Evolutionary conservation across 768 basidiomycete genomes (phyloP), one percentile per base, ranked within the genome.

Genomic region (Stropharia rugosoannulata): DNA sequence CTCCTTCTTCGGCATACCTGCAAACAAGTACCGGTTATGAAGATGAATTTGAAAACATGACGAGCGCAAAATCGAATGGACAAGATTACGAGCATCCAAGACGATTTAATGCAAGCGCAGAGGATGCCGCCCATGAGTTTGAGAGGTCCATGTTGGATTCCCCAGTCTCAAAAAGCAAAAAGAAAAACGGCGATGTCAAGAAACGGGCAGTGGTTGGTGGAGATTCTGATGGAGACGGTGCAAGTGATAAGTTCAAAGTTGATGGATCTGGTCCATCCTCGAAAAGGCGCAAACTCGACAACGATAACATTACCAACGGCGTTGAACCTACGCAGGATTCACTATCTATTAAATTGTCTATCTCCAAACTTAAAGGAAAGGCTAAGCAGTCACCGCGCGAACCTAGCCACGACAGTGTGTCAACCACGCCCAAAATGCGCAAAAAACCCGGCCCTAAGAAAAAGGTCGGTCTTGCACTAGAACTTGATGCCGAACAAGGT

Each of bases 221-320:
- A n/a, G 70, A 76, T 29, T 85, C 85, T 0, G 87, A 88, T 61
- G 75, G 72, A 45, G 81, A 80, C 56, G 87, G 82, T 59, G 86
- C 87, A 52, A 57, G 75, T 16, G 86, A 87, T 56, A 67, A 75
- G 7, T 73, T 72, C 9, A 65, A 72, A 11, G 75, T 59, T 58
- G 75, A 72, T 36, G 69, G 66, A 52, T 68, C 71, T 25, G 80
- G 72, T 25, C 84, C 80, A 32, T 73, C 76, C 1, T 69, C 70
- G 51, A 91, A 92, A 73, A 85, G 76, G 69, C 77, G 89, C 52
- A 88, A 80, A 66, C 65, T 89, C 3, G 84, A 85, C 50, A 74
- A 66, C 29, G 69, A 64, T 12, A 66, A 65, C 37, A 67, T 72
- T 46, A 72, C 71, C n/a, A 84, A 81, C 57, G 82, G 81, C 37